Conservation (phyloP, 768 basidiomycete genomes). For the Mycena filopes region DNA sequence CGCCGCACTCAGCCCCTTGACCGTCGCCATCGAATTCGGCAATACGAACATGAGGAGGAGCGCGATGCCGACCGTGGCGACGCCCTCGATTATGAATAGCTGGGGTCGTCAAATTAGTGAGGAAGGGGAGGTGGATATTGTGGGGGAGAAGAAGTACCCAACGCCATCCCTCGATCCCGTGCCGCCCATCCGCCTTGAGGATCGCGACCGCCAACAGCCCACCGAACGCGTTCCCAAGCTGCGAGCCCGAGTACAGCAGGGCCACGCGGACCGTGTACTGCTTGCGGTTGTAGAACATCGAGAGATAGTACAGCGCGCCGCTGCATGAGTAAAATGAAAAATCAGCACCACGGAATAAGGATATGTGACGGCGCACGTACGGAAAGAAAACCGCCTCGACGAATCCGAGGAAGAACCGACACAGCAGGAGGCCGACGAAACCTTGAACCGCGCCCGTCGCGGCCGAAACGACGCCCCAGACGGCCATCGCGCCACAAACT, state of each 20-base stretch:
- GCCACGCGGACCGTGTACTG: conserved; percentile 44
- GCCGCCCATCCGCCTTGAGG: conserved; percentile 57
- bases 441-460: conserved; percentile 36
- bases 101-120: conserved; percentile 48
- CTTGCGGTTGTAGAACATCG: conserved; percentile 29
- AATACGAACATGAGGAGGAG: conserved; percentile 57
- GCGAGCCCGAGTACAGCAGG: conserved; percentile 60
- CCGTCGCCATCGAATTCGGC: conserved; percentile 50
- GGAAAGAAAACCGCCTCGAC: conserved; percentile 61
- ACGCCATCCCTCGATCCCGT: conserved; percentile 65
- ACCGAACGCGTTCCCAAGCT: conserved; percentile 66
- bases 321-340: conserved; percentile 45
- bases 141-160: conserved; percentile 36
- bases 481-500: conserved; percentile 28
- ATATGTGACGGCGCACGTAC: conserved; percentile 53
- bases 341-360: too few species aligned
- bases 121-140: too few species aligned
- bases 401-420: conserved; percentile 65
- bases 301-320: conserved; percentile 13
- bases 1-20: conserved; percentile 55
- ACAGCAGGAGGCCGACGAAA: conserved; percentile 54
- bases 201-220: conserved; percentile 60
- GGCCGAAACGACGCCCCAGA: conserved; percentile 30
- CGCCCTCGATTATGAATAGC: conserved; percentile 61
- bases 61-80: conserved; percentile 56